phyloP scores from a whole-genome alignment of 2,329 filamentous ascomycete genomes.

The Talaromyces verruculosus region DNA sequence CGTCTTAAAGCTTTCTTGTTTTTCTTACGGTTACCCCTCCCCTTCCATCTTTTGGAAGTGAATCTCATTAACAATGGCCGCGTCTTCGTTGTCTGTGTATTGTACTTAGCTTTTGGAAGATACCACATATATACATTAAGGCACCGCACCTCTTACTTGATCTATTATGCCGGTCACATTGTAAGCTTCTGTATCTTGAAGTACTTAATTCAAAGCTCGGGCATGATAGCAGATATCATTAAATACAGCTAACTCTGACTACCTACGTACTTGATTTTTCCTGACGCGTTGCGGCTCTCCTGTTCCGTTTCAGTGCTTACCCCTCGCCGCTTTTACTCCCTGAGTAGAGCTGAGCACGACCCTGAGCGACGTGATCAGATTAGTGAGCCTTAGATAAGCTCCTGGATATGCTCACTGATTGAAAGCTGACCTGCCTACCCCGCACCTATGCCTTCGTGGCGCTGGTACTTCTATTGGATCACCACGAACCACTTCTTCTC shows the following conservation, averaged over 20 bases:
- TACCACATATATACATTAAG: constrained; percentile 20
- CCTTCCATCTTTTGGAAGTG: neutral
- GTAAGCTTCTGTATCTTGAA: neutral
- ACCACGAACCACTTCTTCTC: no score
- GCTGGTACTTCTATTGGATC: no score
- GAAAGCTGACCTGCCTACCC: no score
- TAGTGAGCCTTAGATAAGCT: neutral
- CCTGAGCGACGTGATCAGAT: no score
- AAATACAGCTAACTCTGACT: neutral
- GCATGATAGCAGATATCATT: neutral
- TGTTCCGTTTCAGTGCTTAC: no score
- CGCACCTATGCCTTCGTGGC: no score
- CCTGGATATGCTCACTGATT: no score
- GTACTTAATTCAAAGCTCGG: neutral
- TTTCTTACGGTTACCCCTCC: neutral
- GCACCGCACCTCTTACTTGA: neutral
- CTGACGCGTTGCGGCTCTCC: no score
- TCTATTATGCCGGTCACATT: neutral
- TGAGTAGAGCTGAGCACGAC: no score
- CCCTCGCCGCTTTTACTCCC: no score
- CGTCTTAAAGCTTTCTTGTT: constrained; percentile 14
- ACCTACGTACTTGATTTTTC: neutral
- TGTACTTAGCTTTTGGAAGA: constrained; percentile 18
- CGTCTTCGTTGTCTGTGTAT: neutral
- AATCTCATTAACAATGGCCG: constrained; percentile 7